phyloP scores from a whole-genome alignment of 2,329 filamentous ascomycete species.

The Lecanicillium sp. region DNA sequence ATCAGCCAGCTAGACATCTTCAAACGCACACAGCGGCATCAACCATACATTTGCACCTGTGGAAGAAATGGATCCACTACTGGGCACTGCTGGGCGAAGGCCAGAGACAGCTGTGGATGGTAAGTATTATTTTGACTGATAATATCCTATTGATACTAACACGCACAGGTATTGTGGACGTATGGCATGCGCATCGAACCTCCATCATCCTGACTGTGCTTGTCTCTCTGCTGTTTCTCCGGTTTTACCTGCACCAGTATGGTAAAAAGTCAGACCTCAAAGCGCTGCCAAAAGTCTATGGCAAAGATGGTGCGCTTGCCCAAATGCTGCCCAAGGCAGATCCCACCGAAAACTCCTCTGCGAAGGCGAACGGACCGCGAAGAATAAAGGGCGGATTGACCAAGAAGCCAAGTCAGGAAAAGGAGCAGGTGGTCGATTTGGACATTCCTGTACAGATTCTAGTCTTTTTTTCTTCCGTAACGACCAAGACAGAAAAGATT shows the following conservation, averaged over 20 bases:
- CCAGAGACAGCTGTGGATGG: conserved; percentile 7
- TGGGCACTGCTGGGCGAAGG: conserved; percentile 2
- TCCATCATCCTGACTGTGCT: conserved; percentile 32
- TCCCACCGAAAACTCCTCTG: conserved; percentile 17
- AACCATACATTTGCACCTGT: conserved; percentile 5
- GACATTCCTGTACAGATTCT: conserved; percentile 56
- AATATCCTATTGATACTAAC: neutral
- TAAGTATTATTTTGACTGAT: conserved; percentile 2
- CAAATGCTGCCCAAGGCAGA: conserved; percentile 1
- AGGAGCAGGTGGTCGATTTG: conserved; percentile 19
- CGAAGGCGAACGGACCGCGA: conserved; percentile 33
- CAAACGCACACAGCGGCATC: neutral
- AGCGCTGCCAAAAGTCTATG: conserved; percentile 27
- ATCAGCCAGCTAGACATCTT: conserved; percentile 3
- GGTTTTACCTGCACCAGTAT: conserved; percentile 33
- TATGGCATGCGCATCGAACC: conserved; percentile 39
- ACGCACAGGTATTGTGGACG: conserved; percentile 26
- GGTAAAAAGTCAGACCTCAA: conserved; percentile 25
- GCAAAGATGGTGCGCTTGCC: conserved; percentile 8
- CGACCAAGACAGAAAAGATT: conserved; percentile 70
- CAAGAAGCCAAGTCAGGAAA: conserved; percentile 19
- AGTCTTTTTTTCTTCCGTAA: conserved; percentile 85
- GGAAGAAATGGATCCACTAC: conserved; percentile 10
- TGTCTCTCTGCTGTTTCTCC: conserved; percentile 27
- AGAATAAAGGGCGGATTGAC: conserved; percentile 38